A percentile compares a stretch with the other conserved stretches of the same genome.
phyloP scores from a whole-genome alignment of 1,284 basidiomycete genomes.

The Bondarzewia mesenterica region DNA sequence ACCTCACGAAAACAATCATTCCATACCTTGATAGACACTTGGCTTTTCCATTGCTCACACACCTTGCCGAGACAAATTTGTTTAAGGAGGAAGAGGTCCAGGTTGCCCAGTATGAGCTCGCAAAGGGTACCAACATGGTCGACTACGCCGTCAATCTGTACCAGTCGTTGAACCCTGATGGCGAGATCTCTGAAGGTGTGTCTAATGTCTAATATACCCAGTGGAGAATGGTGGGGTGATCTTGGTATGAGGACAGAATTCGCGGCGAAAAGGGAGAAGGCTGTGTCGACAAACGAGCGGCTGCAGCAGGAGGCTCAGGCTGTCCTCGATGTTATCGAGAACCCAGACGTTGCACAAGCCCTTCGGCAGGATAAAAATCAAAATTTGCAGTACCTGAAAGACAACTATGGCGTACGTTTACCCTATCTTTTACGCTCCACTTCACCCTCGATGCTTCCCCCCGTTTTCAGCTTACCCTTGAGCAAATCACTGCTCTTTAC shows the following conservation, averaged over 20 bases:
- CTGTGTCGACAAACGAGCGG: slow-evolving; percentile 76
- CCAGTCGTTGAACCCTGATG: slow-evolving; percentile 66
- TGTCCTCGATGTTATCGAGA: slow-evolving; percentile 93
- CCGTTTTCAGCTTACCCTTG: slow-evolving; percentile 78
- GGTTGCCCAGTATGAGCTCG: slow-evolving; percentile 91
- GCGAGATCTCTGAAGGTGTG: slow-evolving; percentile 60
- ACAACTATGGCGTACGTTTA: slow-evolving; percentile 85
- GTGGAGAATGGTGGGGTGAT: slow-evolving; percentile 76
- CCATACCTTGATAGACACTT: slow-evolving; percentile 93
- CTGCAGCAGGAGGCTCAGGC: slow-evolving; percentile 87
- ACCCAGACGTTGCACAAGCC: slow-evolving; percentile 89
- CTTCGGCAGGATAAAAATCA: slow-evolving; percentile 94
- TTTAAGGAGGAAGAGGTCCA: slow-evolving; percentile 75
- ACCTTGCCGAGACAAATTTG: slow-evolving; percentile 68
- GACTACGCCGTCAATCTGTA: slow-evolving; percentile 83
- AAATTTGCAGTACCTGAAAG: slow-evolving; percentile 90
- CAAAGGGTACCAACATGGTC: slow-evolving; percentile 95
- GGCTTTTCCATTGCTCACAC: slow-evolving; percentile 84
- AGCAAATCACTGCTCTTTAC: slow-evolving; percentile 95
- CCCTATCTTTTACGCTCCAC: neutral
- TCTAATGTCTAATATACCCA: slow-evolving; percentile 58
- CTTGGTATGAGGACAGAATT: slow-evolving; percentile 75
- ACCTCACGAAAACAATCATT: slow-evolving; percentile 88
- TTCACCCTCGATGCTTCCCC: slow-evolving; percentile 1
- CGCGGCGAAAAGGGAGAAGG: slow-evolving; percentile 69